Base-by-base conservation (phyloP, 2,329 filamentous ascomycete genomes). In the Daldinia eschscholtzii region DNA sequence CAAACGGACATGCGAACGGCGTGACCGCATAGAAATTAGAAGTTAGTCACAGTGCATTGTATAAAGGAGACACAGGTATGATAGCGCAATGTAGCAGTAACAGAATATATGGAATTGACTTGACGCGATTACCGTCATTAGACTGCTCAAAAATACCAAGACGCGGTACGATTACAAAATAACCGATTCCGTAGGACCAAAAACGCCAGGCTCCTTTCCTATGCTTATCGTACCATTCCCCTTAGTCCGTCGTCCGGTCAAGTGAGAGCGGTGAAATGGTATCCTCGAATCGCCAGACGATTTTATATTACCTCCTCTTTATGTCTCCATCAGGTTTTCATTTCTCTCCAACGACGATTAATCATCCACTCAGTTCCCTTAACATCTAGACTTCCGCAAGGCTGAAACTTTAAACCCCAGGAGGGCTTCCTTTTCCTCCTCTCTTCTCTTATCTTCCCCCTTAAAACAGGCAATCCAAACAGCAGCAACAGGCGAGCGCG, bases 401-500 rank as follows among this genome's bases (percentile, higher is more conserved):
- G 26, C 23, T 28, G 15, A 28, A 33, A 52, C 26, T n/a, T n/a
- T 1, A 48, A 48, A 48, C 12, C 28, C 23, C 18, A 18, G 15
- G 33, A 28, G 5, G 5, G 15, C 26, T 33, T 6, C 30, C 33
- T 35, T 18, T 18, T 53, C 33, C 44, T 37, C 58, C 23, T 18
- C 35, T 23, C 30, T 13, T n/a, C 15, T 20, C 6, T 53, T 13
- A 6, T n/a, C 33, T 33, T 7, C 13, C 13, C 9, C 48, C 46
- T 75, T 84, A 89, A 74, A 87, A 88, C n/a, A 88, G 75, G 23
- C 80, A 71, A 71, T 89, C 87, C 74, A 89, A 76, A 75, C 87
- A 89, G 79, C 87, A 89, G 76, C 87, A 89, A 76, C 86, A 88
- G 1, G 87, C 87, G 67, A 87, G 75, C 70, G 81, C 81, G 15